Conservation (phyloP, 768 basidiomycete genomes). For the Tylopilus vinaceipallidus region DNA sequence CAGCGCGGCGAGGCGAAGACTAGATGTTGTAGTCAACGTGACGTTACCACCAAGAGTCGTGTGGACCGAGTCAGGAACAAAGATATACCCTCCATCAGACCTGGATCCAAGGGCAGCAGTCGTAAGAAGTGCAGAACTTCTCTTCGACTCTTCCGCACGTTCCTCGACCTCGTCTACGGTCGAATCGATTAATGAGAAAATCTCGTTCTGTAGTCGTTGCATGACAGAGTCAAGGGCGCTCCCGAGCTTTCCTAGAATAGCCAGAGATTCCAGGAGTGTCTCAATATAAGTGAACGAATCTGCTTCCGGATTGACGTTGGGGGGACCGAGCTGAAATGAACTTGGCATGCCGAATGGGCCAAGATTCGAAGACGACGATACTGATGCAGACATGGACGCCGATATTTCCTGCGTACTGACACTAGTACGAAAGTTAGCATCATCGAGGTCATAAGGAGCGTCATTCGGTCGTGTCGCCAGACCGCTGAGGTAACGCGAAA, state of each 20-base stretch:
- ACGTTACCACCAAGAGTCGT: slow-evolving; percentile 23
- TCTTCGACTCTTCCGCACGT: slow-evolving; percentile 74
- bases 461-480: slow-evolving; percentile 76
- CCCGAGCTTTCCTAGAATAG: slow-evolving; percentile 86
- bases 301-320: slow-evolving; percentile 70
- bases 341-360: slow-evolving; percentile 18
- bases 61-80: slow-evolving; percentile 32
- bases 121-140: slow-evolving; percentile 39
- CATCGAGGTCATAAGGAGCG: slow-evolving; percentile 64
- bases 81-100: slow-evolving; percentile 55
- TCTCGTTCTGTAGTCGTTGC: slow-evolving; percentile 80
- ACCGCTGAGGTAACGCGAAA: slow-evolving; percentile 62
- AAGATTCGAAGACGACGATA: slow-evolving; percentile 27
- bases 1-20: slow-evolving; percentile 65
- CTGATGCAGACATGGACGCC: slow-evolving; percentile 18
- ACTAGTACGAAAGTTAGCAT: slow-evolving; percentile 31
- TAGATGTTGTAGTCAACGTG: slow-evolving; percentile 44
- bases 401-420: slow-evolving; percentile 20
- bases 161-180: slow-evolving; percentile 93
- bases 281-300: slow-evolving; percentile 95
- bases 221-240: slow-evolving; percentile 77
- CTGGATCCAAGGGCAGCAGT: slow-evolving; percentile 38
- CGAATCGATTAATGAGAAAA: slow-evolving; percentile 79
- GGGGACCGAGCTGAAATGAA: slow-evolving; percentile 22
- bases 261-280: slow-evolving; percentile 87